Conservation (phyloP, 2,329 filamentous ascomycete species). For the Xylaria sp. region DNA sequence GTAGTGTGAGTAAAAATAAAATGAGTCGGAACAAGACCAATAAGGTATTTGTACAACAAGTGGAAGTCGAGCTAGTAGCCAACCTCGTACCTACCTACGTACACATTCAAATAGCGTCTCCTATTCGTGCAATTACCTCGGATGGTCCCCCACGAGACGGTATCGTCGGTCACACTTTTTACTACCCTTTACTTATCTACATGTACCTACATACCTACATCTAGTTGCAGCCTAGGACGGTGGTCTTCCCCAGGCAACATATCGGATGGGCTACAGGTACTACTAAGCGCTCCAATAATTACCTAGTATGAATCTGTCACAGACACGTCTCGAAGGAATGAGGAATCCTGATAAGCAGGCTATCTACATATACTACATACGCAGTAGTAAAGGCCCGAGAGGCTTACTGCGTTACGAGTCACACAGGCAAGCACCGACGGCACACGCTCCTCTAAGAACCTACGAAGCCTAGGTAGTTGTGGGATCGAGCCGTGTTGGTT, state of each 20-base stretch:
- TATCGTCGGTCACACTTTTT: constrained; percentile 21
- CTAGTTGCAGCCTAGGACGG: background rate
- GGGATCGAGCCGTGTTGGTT: constrained; percentile 10
- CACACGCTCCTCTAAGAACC: background rate
- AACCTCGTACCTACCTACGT: too few species aligned
- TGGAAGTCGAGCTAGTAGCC: background rate
- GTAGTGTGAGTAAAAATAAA: constrained; percentile 8
- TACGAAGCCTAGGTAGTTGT: constrained; percentile 2
- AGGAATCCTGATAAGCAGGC: constrained; percentile 31
- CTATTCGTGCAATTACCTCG: constrained; percentile 27
- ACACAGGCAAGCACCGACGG: constrained; percentile 11
- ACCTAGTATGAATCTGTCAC: constrained; percentile 1
- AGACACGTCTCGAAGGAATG: constrained; percentile 5
- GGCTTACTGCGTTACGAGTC: constrained; percentile 35
- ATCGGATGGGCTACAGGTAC: background rate
- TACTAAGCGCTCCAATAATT: constrained; percentile 20
- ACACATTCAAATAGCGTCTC: background rate
- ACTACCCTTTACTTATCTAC: too few species aligned
- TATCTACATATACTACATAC: constrained; percentile 8
- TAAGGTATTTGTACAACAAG: constrained; percentile 16
- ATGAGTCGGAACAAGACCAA: constrained; percentile 18
- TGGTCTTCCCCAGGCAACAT: background rate
- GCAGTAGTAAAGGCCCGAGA: constrained; percentile 25
- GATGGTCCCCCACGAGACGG: constrained; percentile 14
- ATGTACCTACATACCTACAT: too few species aligned